A percentile compares a stretch with the other conserved stretches of the same genome.
These are phyloP conservation scores for Diphasiastrum complanatum DNA, from an alignment of 83 land plant genomes.

Conservation along the genomic window DNA sequence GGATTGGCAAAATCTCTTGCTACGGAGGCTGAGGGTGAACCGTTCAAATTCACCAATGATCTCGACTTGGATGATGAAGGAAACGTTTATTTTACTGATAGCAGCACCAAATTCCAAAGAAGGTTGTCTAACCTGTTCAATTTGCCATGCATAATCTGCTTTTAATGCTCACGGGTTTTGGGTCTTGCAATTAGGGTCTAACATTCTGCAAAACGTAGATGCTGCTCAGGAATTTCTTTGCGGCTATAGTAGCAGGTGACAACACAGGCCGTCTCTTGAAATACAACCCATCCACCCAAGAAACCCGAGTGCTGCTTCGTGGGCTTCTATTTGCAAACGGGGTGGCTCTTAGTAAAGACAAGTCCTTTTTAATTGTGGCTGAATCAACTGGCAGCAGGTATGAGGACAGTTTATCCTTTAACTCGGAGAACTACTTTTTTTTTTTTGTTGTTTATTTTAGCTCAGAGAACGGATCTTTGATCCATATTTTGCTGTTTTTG, in stretches of 20 bases:
- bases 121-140: too few species aligned
- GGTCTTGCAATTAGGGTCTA: background rate
- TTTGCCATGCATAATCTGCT: too few species aligned
- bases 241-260: constrained; percentile 24
- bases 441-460: too few species aligned
- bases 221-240: constrained; percentile 25
- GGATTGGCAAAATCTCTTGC: constrained; percentile 50
- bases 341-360: constrained; percentile 28
- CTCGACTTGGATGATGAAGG: constrained; percentile 65
- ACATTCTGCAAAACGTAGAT: background rate
- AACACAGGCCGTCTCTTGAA: constrained; percentile 27
- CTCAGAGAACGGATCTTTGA: too few species aligned
- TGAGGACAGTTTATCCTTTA: too few species aligned
- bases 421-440: too few species aligned
- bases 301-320: constrained; percentile 18
- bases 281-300: constrained; percentile 25
- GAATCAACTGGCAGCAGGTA: constrained; percentile 28
- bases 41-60: constrained; percentile 56
- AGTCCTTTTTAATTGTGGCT: constrained; percentile 26
- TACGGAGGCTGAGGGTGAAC: constrained; percentile 46
- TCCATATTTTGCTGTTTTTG: too few species aligned
- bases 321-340: constrained; percentile 31
- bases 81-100: constrained; percentile 71
- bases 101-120: constrained; percentile 58
- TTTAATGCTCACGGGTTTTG: background rate